Percentiles rank a stretch among this genome's conserved stretches.
Evolutionary conservation across 306 rosid species (phyloP).

Genomic region (Cucurbita argyrosperma): DNA sequence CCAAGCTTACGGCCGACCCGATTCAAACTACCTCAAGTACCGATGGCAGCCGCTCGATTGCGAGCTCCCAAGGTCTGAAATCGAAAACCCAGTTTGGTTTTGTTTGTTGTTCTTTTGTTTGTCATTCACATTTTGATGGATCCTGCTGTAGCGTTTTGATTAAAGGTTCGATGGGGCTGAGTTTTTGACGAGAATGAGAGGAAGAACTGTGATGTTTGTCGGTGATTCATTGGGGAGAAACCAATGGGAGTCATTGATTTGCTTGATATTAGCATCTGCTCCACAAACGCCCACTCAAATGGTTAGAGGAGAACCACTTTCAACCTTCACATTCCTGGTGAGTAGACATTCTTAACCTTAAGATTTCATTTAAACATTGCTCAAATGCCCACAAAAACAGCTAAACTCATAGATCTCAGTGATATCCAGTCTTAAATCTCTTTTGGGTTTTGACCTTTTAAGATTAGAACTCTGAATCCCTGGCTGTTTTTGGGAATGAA

Average conservation of each 20-base stretch:
- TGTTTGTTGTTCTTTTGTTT: neutral
- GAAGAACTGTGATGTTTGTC: constrained; percentile 79
- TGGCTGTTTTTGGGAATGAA: neutral
- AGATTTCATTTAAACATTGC: neutral
- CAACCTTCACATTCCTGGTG: constrained; percentile 75
- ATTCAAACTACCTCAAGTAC: constrained; percentile 63
- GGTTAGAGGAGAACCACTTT: constrained; percentile 63
- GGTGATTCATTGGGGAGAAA: constrained; percentile 86
- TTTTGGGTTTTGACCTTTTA: neutral
- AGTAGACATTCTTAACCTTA: constrained; percentile 7
- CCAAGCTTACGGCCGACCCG: constrained; percentile 87
- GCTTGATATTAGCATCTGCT: constrained; percentile 45
- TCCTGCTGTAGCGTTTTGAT: constrained; percentile 34
- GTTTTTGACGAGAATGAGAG: constrained; percentile 58
- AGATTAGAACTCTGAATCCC: neutral
- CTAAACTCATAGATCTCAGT: neutral
- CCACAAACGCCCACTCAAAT: constrained; percentile 58
- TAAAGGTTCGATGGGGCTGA: constrained; percentile 78
- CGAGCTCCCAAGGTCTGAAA: constrained; percentile 76
- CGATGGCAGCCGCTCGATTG: constrained; percentile 87
- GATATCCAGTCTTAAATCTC: neutral
- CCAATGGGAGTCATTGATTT: constrained; percentile 87
- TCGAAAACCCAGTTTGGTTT: neutral
- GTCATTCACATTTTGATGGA: constrained; percentile 11
- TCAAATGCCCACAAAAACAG: neutral